Evolutionary conservation across 805 yeast species (phyloP), one percentile per base, ranked within the genome.

Genomic region (Pichia gijzeniarum): DNA sequence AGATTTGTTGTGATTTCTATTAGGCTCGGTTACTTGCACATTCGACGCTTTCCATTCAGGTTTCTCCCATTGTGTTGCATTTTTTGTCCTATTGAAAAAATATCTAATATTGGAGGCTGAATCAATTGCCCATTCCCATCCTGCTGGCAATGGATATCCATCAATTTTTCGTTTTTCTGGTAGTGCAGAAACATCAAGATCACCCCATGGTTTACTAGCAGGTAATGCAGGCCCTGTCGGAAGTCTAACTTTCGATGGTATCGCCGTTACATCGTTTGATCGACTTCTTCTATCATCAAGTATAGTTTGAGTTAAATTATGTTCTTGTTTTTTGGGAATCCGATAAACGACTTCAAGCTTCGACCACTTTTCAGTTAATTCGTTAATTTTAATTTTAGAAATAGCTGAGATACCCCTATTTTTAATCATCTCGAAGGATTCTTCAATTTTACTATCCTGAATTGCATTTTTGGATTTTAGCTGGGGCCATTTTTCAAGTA

Each of bases 311-410:
- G 38, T 36, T 1, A 40, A 35, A 2, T 31, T 51, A 22, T 42
- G 66, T 36, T 73, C 60, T 8, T 41, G 64, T 34, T 72, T 72
- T 54, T 90, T 82, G 1, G 95, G 90, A 42, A 91, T 90, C 38
- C 93, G 75, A 58, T 82, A 85, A n/a, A 89, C 90, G 76, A 86
- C 79, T 58, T 84, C 82, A 48, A 86, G 74, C 21, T 68, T 67
- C 38, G 80, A 69, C 97, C 97, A 91, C 45, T 72, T 81, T 1
- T 71, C 68, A 22, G 86, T 55, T 33, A 91, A 63, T 5, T 61
- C 60, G 3, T 61, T 48, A 3, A 82, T 72, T 43, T 71, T 62
- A 1, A 44, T 46, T 51, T 62, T 57, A 30, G 72, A 56, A 10
- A 61, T 38, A 14, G 33, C 8, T 9, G 39, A 19, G 4, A 46